Evolutionary conservation across 495 filamentous ascomycete genomes (phyloP).

Genomic region (Cladorrhinum samala): DNA sequence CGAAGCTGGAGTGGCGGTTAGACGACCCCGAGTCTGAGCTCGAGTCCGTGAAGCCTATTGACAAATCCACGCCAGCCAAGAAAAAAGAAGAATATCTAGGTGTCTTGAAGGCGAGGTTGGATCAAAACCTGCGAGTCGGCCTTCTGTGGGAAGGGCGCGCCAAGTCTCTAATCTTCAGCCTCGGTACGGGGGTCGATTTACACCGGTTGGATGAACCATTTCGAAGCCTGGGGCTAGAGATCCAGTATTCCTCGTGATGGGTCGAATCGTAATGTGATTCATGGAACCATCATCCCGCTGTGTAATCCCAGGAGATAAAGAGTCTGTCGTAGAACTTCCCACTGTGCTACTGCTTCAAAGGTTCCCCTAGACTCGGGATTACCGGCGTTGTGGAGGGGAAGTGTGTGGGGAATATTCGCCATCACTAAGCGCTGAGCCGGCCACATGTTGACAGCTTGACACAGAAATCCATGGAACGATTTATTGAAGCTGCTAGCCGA

Average conservation of each 20-base stretch:
- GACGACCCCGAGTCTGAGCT: conserved; percentile 34
- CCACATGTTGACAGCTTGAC: no score
- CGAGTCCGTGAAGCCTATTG: conserved; percentile 1
- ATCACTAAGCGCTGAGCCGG: no score
- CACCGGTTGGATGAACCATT: conserved; percentile 63
- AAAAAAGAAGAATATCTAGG: conserved; percentile 63
- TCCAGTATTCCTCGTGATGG: conserved; percentile 86
- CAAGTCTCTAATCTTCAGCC: conserved; percentile 87
- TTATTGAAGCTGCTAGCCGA: no score
- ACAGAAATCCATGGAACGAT: no score
- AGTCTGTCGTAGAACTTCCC: no score
- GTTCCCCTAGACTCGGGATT: no score
- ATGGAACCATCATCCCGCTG: no score
- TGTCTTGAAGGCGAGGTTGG: conserved; percentile 83
- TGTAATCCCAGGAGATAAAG: no score
- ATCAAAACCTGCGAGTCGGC: conserved; percentile 77
- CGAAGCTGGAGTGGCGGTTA: conserved; percentile 50
- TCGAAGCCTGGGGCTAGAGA: conserved; percentile 73
- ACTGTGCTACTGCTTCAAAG: no score
- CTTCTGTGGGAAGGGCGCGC: conserved; percentile 89
- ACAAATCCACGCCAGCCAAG: conserved; percentile 8
- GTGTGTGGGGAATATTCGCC: no score
- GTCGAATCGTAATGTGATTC: no score
- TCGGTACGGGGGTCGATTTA: conserved; percentile 74
- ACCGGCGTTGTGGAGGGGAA: no score